These are phyloP conservation scores for Paramecium octaurelia DNA, from an alignment of 73 alveolate species.

Conservation along the genomic window DNA sequence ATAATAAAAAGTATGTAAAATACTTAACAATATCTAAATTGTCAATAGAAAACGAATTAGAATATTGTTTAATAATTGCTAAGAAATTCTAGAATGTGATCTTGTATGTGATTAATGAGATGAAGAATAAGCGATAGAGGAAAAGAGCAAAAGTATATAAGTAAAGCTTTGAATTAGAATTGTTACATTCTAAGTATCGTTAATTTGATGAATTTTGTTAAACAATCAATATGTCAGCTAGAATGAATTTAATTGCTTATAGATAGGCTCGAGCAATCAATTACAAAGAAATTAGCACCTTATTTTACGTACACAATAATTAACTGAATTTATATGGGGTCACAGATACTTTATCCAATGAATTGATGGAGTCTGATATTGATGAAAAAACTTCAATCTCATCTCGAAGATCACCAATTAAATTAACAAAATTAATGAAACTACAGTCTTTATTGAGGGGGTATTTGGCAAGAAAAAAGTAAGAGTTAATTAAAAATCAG, in stretches of 20 bases:
- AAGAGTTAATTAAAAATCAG: background rate
- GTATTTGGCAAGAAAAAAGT: background rate
- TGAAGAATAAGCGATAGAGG: background rate
- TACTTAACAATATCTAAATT: background rate
- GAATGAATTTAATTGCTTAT: background rate
- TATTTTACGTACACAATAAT: background rate
- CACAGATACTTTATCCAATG: background rate
- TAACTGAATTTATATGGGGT: background rate
- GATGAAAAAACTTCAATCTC: background rate
- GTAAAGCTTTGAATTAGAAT: background rate
- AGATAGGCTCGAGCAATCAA: background rate
- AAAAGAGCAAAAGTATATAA: background rate
- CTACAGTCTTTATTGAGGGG: background rate
- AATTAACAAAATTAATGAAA: background rate
- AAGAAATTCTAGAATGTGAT: background rate
- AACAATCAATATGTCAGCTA: background rate
- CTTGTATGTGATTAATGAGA: background rate
- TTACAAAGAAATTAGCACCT: background rate
- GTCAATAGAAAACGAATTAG: background rate
- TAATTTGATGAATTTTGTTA: conserved; percentile 8
- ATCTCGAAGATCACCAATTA: background rate
- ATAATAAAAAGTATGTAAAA: background rate
- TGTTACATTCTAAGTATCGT: background rate
- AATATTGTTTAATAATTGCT: background rate
- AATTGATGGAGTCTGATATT: background rate